Evolutionary conservation across 139 green algal species (phyloP).

Genomic region (Tetratostichococcus sp.): DNA sequence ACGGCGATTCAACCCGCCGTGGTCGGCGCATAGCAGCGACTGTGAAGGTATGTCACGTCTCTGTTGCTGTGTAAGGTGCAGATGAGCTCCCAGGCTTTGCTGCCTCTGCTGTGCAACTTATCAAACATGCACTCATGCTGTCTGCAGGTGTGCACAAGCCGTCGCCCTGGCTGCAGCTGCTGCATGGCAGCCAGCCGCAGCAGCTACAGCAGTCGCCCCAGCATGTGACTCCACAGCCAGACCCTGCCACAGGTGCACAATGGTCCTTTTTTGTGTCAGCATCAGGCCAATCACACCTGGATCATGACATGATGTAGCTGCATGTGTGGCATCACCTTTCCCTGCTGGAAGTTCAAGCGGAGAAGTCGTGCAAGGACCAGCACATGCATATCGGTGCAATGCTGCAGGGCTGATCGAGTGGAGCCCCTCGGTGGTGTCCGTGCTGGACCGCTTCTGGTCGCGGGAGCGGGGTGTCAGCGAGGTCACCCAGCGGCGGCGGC

Average conservation of each 20-base stretch:
- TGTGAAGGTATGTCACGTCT: neutral
- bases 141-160: neutral
- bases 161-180: neutral
- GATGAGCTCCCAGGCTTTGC: too few species aligned
- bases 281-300: too few species aligned
- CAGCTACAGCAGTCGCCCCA: neutral
- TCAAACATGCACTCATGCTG: neutral
- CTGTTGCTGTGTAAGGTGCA: neutral
- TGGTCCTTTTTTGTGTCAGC: too few species aligned
- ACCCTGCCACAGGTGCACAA: neutral
- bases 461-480: neutral
- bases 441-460: slow-evolving; percentile 1
- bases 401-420: neutral
- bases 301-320: too few species aligned
- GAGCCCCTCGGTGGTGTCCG: neutral
- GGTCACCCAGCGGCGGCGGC: neutral
- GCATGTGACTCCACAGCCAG: neutral
- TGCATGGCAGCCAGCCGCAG: neutral
- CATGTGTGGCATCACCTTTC: too few species aligned
- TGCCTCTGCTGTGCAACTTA: too few species aligned
- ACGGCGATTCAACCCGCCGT: neutral
- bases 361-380: too few species aligned
- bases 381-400: too few species aligned
- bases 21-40: neutral
- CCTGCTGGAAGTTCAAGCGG: too few species aligned